Conservation (phyloP, 305 asterid species). For the Lippia alba region DNA sequence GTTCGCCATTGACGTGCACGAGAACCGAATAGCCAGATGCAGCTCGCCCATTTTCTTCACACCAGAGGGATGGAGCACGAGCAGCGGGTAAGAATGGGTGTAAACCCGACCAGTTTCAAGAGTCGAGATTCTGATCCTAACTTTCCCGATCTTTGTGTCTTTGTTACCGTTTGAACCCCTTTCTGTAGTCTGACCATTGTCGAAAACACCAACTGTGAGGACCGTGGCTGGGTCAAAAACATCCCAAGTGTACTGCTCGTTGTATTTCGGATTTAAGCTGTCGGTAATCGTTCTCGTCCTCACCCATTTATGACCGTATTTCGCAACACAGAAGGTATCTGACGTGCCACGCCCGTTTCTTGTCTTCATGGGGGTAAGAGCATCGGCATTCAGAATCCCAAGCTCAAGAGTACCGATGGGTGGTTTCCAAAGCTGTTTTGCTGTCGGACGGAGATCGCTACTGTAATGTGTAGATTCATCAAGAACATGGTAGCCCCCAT, state of each 20-base stretch:
- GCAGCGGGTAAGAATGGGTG: conserved; percentile 80
- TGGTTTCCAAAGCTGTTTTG: conserved; percentile 90
- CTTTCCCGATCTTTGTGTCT: conserved; percentile 78
- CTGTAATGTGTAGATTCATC: conserved; percentile 90
- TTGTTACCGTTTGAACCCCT: conserved; percentile 47
- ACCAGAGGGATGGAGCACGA: conserved; percentile 81
- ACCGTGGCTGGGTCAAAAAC: conserved; percentile 94
- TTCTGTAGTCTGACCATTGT: conserved; percentile 58
- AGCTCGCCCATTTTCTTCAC: conserved; percentile 92
- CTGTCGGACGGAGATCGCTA: conserved; percentile 89
- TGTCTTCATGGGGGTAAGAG: conserved; percentile 76
- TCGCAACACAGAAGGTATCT: conserved; percentile 84
- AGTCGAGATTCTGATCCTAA: conserved; percentile 81
- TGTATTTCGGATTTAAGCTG: conserved; percentile 80
- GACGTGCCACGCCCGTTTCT: conserved; percentile 73
- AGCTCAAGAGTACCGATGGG: conserved; percentile 75
- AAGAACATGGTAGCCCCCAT: conserved; percentile 94
- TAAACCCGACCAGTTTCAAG: conserved; percentile 85
- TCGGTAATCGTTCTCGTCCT: conserved; percentile 82
- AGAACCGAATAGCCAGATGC: conserved; percentile 84
- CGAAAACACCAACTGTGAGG: conserved; percentile 87
- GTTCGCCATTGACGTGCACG: conserved; percentile 66
- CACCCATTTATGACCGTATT: conserved; percentile 92
- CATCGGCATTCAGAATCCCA: conserved; percentile 69
- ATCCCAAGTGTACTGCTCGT: conserved; percentile 95